phyloP scores from a whole-genome alignment of 495 filamentous ascomycete genomes.

The Xylaria longipes region DNA sequence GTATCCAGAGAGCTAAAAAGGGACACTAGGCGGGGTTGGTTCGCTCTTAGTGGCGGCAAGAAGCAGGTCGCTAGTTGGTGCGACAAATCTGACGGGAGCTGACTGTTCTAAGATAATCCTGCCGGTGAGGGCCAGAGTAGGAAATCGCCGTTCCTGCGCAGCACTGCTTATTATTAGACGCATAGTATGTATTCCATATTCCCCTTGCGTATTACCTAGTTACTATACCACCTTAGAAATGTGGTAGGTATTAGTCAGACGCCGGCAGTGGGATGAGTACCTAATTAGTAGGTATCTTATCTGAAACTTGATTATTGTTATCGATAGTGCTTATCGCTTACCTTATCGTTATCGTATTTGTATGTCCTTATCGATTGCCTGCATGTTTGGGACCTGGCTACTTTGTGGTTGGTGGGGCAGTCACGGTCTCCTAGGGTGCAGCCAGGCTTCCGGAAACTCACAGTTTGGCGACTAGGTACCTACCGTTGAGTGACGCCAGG shows the following conservation, averaged over 20 bases:
- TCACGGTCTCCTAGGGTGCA: background rate
- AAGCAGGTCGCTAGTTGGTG: background rate
- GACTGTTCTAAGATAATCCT: constrained; percentile 19
- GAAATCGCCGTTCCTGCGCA: constrained; percentile 6
- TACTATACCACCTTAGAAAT: background rate
- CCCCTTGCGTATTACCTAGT: background rate
- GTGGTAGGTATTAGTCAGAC: background rate
- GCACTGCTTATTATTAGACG: background rate
- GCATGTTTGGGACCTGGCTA: background rate
- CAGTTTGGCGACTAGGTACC: no score
- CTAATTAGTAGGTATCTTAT: no score
- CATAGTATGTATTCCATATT: background rate
- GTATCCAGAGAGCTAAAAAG: background rate
- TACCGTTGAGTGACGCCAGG: background rate
- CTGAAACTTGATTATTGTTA: background rate
- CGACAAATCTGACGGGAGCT: constrained; percentile 12
- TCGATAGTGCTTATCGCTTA: background rate
- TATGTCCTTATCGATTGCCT: constrained; percentile 18
- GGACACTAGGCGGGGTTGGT: background rate
- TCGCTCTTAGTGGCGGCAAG: background rate
- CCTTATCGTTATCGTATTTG: background rate
- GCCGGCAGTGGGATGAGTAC: background rate
- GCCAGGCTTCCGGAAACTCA: background rate
- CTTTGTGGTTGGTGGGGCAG: background rate
- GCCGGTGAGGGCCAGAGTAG: constrained; percentile 20